These are phyloP conservation scores for Solanum tarapatanum DNA, from an alignment of 257 asterid species.

Conservation along the genomic window DNA sequence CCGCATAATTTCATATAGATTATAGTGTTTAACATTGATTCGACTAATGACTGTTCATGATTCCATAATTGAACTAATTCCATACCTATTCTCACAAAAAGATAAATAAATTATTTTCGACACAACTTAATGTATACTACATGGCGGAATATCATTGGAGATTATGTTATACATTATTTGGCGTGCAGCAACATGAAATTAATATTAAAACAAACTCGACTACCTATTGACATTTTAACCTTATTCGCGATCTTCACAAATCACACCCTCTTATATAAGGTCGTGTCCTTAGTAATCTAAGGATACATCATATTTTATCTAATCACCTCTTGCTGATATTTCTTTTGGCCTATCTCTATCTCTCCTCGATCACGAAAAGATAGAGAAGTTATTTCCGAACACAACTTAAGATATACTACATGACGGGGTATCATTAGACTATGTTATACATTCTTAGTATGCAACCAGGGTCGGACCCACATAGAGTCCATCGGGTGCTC, in stretches of 20 bases:
- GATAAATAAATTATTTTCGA: too few species aligned
- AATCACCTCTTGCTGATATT: too few species aligned
- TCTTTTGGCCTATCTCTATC: background rate
- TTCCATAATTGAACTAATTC: too few species aligned
- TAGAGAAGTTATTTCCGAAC: background rate
- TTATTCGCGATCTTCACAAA: background rate
- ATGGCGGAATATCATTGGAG: background rate
- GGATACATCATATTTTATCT: background rate
- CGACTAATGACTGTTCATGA: too few species aligned
- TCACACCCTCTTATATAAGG: too few species aligned
- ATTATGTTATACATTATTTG: background rate
- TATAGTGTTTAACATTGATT: background rate
- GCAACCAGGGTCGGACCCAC: background rate
- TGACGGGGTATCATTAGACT: background rate
- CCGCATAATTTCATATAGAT: background rate
- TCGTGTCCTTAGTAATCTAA: background rate
- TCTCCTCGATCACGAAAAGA: fast-evolving
- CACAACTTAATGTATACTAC: background rate
- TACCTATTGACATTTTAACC: fast-evolving
- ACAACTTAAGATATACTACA: background rate
- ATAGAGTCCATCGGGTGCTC: background rate
- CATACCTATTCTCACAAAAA: too few species aligned
- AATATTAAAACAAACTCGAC: too few species aligned
- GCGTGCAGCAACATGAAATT: fast-evolving
- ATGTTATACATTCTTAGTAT: background rate